A percentile compares a stretch with the other conserved stretches of the same genome.
phyloP scores from a whole-genome alignment of 257 asterid species.

The Buddleja alternifolia region DNA sequence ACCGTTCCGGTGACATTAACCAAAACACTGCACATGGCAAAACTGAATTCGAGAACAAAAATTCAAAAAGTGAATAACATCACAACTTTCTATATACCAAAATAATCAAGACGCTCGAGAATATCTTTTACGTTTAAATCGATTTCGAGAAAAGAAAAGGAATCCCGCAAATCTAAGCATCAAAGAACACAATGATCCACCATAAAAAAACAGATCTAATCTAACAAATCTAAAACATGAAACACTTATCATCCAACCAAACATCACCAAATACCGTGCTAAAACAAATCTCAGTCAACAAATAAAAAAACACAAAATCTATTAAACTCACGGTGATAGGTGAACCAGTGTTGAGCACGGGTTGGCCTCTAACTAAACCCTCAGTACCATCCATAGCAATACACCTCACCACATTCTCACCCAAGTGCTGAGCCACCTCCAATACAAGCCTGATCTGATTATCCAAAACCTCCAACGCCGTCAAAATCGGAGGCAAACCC shows the following conservation, averaged over 20 bases:
- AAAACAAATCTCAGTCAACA: background rate
- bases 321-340: conserved; percentile 74
- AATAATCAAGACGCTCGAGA: background rate
- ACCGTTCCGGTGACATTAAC: background rate
- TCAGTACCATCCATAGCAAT: conserved; percentile 98
- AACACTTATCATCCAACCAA: background rate
- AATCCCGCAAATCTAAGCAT: background rate
- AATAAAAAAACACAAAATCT: background rate
- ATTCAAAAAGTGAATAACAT: background rate
- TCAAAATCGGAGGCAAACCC: conserved; percentile 85
- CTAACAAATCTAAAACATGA: background rate
- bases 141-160: too few relatives aligned
- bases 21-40: background rate
- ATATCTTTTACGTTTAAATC: background rate
- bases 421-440: conserved; percentile 94
- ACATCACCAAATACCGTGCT: background rate
- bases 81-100: background rate
- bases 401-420: conserved; percentile 81
- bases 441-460: conserved; percentile 87
- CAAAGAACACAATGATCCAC: background rate
- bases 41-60: background rate
- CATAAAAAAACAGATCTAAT: conserved; percentile 4
- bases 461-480: conserved; percentile 84
- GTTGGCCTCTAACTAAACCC: conserved; percentile 87
- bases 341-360: conserved; percentile 86